Evolutionary conservation across 2,329 filamentous ascomycete genomes (phyloP).

Genomic region (Epichloe sp.): DNA sequence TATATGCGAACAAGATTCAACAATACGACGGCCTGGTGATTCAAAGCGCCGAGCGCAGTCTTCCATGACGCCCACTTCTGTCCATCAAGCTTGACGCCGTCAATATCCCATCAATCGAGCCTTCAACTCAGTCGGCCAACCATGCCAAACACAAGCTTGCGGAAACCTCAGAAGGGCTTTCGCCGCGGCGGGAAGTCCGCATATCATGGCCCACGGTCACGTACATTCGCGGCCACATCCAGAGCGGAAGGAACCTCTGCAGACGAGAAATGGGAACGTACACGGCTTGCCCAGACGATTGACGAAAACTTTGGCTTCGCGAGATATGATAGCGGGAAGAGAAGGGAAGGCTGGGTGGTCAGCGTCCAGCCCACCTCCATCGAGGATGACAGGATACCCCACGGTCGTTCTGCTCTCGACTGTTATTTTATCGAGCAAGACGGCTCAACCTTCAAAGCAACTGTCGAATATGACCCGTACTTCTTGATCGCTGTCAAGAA

Average conservation of each 20-base stretch:
- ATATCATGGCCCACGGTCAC: constrained; percentile 56
- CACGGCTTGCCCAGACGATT: constrained; percentile 70
- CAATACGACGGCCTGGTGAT: neutral
- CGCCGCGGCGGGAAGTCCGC: constrained; percentile 55
- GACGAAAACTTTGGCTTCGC: constrained; percentile 93
- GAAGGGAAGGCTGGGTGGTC: constrained; percentile 78
- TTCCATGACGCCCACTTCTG: constrained; percentile 9
- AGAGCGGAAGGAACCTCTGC: constrained; percentile 76
- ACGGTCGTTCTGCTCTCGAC: constrained; percentile 81
- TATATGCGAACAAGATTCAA: neutral
- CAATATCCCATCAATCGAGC: constrained; percentile 9
- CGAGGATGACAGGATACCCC: constrained; percentile 70
- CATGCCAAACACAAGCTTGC: constrained; percentile 48
- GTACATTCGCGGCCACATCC: constrained; percentile 68
- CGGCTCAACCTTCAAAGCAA: constrained; percentile 85
- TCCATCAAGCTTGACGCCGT: constrained; percentile 8
- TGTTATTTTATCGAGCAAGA: constrained; percentile 95
- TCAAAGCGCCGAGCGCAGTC: neutral
- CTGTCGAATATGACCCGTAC: constrained; percentile 92
- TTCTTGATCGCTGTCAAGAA: constrained; percentile 84
- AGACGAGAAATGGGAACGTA: constrained; percentile 85
- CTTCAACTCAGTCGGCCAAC: neutral
- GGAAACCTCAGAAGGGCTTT: constrained; percentile 51
- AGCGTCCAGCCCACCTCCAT: constrained; percentile 87
- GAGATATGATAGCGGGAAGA: constrained; percentile 77